Percentiles rank a stretch among this genome's conserved stretches.
Evolutionary conservation across 2,329 filamentous ascomycete genomes (phyloP).

Genomic region (Claviceps sp.): DNA sequence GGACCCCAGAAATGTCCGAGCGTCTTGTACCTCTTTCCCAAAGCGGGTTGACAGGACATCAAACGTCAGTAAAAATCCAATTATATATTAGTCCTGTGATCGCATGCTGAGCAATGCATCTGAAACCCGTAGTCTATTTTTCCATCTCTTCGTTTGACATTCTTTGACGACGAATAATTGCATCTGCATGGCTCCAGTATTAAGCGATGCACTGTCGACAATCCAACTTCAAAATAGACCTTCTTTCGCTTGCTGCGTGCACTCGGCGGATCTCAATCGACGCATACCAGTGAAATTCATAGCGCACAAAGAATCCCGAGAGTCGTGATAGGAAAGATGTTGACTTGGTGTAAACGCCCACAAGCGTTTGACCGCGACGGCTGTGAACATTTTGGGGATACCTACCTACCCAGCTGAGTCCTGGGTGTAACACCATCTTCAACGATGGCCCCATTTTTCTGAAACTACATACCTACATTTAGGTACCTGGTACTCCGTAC

Average conservation of each 20-base stretch:
- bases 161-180: slow-evolving; percentile 3
- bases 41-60: slow-evolving; percentile 2
- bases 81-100: not conserved
- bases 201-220: not conserved
- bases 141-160: not conserved
- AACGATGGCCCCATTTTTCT: no score
- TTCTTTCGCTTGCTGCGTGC: not conserved
- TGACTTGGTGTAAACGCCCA: not conserved
- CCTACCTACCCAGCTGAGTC: no score
- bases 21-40: slow-evolving; percentile 2
- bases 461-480: no score
- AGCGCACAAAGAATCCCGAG: not conserved
- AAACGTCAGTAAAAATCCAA: not conserved
- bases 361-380: not conserved
- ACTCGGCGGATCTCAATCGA: not conserved
- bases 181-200: not conserved
- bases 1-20: slow-evolving; percentile 4
- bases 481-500: no score
- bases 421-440: no score
- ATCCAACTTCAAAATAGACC: not conserved
- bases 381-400: not conserved
- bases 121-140: slow-evolving; percentile 2
- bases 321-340: not conserved
- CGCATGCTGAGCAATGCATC: slow-evolving; percentile 5
- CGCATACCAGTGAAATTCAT: not conserved